Percentiles rank a stretch among this genome's conserved stretches.
Conservation (phyloP, 371 early-diverging fungal genomes). For the Mortierella sp. region DNA sequence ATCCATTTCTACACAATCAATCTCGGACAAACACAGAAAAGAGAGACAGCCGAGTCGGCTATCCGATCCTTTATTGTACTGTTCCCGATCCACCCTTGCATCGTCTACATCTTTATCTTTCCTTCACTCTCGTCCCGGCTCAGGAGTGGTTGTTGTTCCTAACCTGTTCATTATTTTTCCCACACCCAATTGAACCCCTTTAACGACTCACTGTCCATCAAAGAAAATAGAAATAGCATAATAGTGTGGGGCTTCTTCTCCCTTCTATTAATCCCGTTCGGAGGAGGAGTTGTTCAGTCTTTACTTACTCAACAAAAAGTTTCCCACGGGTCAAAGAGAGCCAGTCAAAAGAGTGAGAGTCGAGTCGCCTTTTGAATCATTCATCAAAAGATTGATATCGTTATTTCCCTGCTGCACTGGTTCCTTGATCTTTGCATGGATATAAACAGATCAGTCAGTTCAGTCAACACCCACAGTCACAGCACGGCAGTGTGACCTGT, state of each 20-base stretch:
- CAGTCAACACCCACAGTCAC: constrained; percentile 5
- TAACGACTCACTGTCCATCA: no score
- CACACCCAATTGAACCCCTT: neutral
- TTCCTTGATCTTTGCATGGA: neutral
- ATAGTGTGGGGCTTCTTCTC: neutral
- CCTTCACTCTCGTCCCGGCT: neutral
- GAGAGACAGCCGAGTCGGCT: constrained; percentile 4
- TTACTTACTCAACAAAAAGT: constrained; percentile 10
- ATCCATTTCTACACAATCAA: neutral
- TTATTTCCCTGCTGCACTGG: neutral
- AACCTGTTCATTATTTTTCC: neutral
- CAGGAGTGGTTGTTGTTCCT: neutral
- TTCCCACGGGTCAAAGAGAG: constrained; percentile 3
- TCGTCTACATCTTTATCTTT: no score
- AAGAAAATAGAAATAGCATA: neutral
- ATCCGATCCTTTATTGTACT: neutral
- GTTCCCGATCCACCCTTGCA: neutral
- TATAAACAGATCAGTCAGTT: neutral
- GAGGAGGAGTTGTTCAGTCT: neutral
- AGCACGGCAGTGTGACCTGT: neutral
- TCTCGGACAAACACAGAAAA: neutral
- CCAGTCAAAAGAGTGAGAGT: no score
- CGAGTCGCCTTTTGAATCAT: constrained; percentile 1
- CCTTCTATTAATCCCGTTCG: neutral
- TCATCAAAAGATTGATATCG: neutral